A percentile compares a stretch with the other conserved stretches of the same genome.
Evolutionary conservation across 306 rosid species (phyloP).

Genomic region (Inga laurina): DNA sequence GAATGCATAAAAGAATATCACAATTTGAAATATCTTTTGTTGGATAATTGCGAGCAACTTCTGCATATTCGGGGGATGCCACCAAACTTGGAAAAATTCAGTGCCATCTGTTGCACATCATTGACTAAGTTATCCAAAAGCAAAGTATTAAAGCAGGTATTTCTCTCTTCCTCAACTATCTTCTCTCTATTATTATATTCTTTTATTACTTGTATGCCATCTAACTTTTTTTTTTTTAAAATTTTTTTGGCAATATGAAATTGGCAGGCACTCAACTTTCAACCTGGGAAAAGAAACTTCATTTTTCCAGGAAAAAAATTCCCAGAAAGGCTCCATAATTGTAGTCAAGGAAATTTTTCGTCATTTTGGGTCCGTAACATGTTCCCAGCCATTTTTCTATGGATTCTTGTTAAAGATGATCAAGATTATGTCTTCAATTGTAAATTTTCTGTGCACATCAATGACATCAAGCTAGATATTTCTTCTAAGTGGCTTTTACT

Average conservation of each 20-base stretch:
- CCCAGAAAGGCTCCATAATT: not conserved
- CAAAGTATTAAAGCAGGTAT: not conserved
- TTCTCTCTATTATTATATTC: not conserved
- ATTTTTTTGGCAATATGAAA: not conserved
- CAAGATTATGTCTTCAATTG: not conserved
- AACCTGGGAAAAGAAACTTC: not conserved
- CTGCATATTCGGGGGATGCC: not conserved
- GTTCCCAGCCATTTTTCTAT: not conserved
- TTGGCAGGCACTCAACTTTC: not conserved
- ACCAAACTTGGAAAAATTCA: not conserved
- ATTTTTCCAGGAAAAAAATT: not conserved
- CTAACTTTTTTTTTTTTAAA: not conserved
- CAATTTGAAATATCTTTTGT: not conserved
- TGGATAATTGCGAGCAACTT: not conserved
- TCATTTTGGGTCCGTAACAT: not conserved
- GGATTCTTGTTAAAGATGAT: not conserved
- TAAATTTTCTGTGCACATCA: not conserved
- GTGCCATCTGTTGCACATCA: not conserved
- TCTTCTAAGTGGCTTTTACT: not conserved
- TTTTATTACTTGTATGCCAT: not conserved
- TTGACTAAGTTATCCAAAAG: not conserved
- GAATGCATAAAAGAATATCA: conserved; percentile 18
- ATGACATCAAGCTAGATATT: not conserved
- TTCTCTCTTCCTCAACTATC: not conserved
- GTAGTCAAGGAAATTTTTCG: not conserved